Conservation (phyloP, 306 rosid genomes). For the peach (Prunus persica) region DNA sequence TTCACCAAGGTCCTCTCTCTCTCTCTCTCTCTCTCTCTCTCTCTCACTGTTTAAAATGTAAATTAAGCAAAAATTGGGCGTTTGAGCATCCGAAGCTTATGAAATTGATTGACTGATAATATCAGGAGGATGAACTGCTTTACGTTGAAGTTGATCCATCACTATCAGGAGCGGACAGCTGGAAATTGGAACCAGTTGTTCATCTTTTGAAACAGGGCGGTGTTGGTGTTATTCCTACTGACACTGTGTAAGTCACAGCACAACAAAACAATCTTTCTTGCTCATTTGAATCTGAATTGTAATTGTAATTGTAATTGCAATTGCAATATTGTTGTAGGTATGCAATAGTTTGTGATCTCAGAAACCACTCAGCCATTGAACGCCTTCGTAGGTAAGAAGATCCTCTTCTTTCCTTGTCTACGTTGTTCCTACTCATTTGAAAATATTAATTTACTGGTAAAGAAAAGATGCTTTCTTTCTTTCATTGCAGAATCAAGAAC, state of each 20-base stretch:
- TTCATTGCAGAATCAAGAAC: conserved; percentile 81
- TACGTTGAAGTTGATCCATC: conserved; percentile 71
- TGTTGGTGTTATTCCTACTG: conserved; percentile 93
- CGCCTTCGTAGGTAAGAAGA: conserved; percentile 77
- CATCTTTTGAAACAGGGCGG: conserved; percentile 76
- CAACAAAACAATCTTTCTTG: too few species aligned
- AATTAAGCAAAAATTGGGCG: neutral
- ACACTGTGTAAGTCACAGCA: conserved; percentile 51
- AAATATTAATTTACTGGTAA: neutral
- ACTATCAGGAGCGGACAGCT: conserved; percentile 48
- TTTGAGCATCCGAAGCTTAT: neutral
- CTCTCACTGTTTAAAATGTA: neutral
- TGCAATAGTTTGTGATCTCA: conserved; percentile 80
- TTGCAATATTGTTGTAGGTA: conserved; percentile 43
- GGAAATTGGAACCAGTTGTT: conserved; percentile 77
- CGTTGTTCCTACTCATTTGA: neutral
- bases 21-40: neutral
- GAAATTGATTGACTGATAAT: neutral
- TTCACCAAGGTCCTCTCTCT: conserved; percentile 59
- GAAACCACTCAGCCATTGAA: conserved; percentile 75
- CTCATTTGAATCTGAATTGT: too few species aligned
- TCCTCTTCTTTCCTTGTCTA: neutral
- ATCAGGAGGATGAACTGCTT: conserved; percentile 69
- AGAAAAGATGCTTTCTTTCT: neutral
- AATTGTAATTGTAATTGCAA: too few species aligned